phyloP scores from a whole-genome alignment of 2,329 filamentous ascomycete species.

The Microsporum ferrugineum region DNA sequence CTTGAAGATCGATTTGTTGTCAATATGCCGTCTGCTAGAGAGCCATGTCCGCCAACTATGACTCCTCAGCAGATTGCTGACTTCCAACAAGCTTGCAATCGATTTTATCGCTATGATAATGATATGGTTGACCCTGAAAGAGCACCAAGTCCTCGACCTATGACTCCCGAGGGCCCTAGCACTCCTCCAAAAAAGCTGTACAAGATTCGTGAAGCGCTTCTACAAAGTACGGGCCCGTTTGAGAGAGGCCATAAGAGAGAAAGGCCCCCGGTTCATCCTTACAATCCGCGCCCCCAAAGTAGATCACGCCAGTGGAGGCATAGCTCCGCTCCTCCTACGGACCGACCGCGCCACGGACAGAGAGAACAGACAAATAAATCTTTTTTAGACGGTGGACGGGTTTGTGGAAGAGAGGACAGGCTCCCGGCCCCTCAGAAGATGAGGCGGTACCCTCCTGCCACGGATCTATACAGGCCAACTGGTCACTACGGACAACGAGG shows the following conservation, averaged over 20 bases:
- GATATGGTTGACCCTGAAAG: slow-evolving; percentile 24
- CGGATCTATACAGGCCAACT: not conserved
- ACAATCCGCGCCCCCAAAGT: not conserved
- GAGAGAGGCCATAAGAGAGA: not conserved
- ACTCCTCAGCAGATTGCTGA: slow-evolving; percentile 29
- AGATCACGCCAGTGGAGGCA: not conserved
- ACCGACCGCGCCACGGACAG: not conserved
- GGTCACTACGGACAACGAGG: not conserved
- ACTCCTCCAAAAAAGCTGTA: slow-evolving; percentile 19
- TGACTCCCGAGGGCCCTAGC: slow-evolving; percentile 21
- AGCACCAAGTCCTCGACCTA: slow-evolving; percentile 23
- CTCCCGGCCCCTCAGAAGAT: not conserved
- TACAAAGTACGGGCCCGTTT: not conserved
- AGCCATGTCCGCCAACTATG: slow-evolving; percentile 32
- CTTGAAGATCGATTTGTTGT: slow-evolving; percentile 35
- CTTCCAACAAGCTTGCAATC: slow-evolving; percentile 30
- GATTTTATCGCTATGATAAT: slow-evolving; percentile 21
- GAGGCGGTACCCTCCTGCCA: not conserved
- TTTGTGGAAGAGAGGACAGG: not conserved
- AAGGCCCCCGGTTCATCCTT: not conserved
- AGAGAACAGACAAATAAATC: not conserved
- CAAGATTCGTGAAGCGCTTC: slow-evolving; percentile 10
- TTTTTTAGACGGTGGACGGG: not conserved
- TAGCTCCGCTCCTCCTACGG: not conserved
- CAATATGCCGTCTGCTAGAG: slow-evolving; percentile 34